Conservation (phyloP, 1,284 basidiomycete genomes). For the Microbotryum lychnidis-dioicae region DNA sequence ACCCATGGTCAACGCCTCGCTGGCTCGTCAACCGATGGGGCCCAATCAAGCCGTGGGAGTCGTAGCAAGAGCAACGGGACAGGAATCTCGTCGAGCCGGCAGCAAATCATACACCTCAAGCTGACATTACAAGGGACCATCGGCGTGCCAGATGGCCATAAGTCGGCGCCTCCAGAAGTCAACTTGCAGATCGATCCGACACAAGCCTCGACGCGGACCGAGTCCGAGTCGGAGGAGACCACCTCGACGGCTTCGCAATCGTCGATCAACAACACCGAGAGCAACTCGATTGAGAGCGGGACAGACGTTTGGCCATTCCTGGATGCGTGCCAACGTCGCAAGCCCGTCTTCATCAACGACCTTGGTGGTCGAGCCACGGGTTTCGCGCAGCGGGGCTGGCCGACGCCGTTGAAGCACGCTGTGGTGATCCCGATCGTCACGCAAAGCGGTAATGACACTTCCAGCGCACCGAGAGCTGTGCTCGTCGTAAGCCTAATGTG, state of each 20-base stretch:
- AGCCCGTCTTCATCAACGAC: slow-evolving; percentile 23
- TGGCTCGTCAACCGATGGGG: background rate
- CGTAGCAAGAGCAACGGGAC: background rate
- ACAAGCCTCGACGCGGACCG: slow-evolving; percentile 4
- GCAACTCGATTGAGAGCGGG: background rate
- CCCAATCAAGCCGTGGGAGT: too few relatives aligned
- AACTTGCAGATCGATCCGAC: slow-evolving; percentile 14
- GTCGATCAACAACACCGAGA: slow-evolving; percentile 7
- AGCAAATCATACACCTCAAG: too few relatives aligned
- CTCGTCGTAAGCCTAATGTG: slow-evolving; percentile 16
- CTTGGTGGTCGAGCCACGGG: slow-evolving; percentile 16
- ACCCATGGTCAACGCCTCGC: slow-evolving; percentile 13
- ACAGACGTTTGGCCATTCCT: slow-evolving; percentile 22
- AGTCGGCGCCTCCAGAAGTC: slow-evolving; percentile 21
- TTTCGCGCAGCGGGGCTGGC: slow-evolving; percentile 35
- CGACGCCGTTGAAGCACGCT: slow-evolving; percentile 39
- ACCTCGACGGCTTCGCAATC: slow-evolving; percentile 9
- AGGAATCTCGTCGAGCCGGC: too few relatives aligned
- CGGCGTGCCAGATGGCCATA: slow-evolving; percentile 20
- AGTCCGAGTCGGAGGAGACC: slow-evolving; percentile 16
- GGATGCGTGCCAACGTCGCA: slow-evolving; percentile 21
- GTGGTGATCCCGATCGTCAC: slow-evolving; percentile 40
- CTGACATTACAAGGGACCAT: slow-evolving; percentile 3
- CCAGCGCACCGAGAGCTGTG: slow-evolving; percentile 36
- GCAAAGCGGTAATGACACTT: slow-evolving; percentile 33